Evolutionary conservation across 495 filamentous ascomycete species (phyloP).

Genomic region (Astrothelium macrocarpum): DNA sequence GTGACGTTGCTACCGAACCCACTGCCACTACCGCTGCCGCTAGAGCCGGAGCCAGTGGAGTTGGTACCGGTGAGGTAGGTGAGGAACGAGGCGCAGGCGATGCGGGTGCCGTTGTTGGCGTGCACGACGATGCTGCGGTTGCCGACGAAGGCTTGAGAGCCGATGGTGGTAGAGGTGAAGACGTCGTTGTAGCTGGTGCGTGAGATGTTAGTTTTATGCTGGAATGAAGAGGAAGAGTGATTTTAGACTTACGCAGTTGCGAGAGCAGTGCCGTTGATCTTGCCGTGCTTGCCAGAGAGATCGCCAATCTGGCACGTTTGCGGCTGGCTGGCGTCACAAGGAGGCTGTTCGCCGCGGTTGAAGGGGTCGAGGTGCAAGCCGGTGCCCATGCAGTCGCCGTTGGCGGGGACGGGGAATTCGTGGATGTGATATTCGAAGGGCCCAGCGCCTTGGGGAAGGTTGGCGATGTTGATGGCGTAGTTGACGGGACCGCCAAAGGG

Average conservation of each 20-base stretch:
- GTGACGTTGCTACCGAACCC: not conserved
- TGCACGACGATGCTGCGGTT: slow-evolving; percentile 74
- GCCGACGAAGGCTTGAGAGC: slow-evolving; percentile 59
- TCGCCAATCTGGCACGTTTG: slow-evolving; percentile 77
- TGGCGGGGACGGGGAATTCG: slow-evolving; percentile 55
- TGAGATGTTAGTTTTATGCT: too few relatives aligned
- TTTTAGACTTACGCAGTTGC: slow-evolving; percentile 24
- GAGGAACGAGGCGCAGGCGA: slow-evolving; percentile 65
- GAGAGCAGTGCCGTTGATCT: slow-evolving; percentile 41
- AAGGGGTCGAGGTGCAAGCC: slow-evolving; percentile 60
- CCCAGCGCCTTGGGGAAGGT: slow-evolving; percentile 54
- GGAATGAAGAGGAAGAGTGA: not conserved
- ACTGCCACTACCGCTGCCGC: not conserved
- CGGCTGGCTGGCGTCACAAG: slow-evolving; percentile 53
- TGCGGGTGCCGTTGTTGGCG: slow-evolving; percentile 56
- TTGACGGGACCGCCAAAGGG: slow-evolving; percentile 52
- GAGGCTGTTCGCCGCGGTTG: slow-evolving; percentile 50
- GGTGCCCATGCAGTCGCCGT: slow-evolving; percentile 72
- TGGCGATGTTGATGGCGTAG: slow-evolving; percentile 51
- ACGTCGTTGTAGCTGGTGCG: slow-evolving; percentile 48
- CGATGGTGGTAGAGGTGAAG: slow-evolving; percentile 52
- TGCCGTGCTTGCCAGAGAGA: slow-evolving; percentile 71
- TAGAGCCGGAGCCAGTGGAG: not conserved
- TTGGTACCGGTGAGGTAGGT: not conserved
- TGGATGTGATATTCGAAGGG: slow-evolving; percentile 86